Conservation (phyloP, 352 stramenopile genomes). For the Globisporangium carolinianum region DNA sequence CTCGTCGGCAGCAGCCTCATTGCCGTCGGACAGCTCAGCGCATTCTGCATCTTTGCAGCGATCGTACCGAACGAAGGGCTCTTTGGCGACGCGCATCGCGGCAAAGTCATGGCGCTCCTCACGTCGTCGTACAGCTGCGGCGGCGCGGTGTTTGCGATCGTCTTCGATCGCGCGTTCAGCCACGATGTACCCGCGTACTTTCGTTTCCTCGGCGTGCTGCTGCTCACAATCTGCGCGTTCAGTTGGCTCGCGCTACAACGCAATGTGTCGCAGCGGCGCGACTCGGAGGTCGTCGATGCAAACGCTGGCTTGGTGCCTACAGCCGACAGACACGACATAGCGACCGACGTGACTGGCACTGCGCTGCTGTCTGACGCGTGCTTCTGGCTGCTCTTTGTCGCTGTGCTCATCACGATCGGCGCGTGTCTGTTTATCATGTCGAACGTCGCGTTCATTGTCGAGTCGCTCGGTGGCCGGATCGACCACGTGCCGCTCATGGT, state of each 20-base stretch:
- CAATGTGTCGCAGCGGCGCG: constrained; percentile 21
- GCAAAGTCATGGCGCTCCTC: constrained; percentile 69
- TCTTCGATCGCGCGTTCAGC: constrained; percentile 58
- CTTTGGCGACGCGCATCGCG: constrained; percentile 59
- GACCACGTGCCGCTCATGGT: constrained; percentile 73
- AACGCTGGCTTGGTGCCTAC: constrained; percentile 19
- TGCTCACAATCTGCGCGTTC: constrained; percentile 39
- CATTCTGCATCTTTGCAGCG: constrained; percentile 69
- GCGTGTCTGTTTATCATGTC: constrained; percentile 73
- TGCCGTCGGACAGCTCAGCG: constrained; percentile 55
- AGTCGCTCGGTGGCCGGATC: constrained; percentile 50
- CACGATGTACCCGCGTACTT: constrained; percentile 68
- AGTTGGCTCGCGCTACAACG: constrained; percentile 43
- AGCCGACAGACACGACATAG: constrained; percentile 25
- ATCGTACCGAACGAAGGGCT: constrained; percentile 77
- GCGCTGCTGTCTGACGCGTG: constrained; percentile 41
- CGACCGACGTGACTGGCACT: constrained; percentile 52
- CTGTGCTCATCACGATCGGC: constrained; percentile 72
- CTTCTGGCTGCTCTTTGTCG: constrained; percentile 76
- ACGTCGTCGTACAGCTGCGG: constrained; percentile 75
- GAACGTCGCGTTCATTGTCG: constrained; percentile 82
- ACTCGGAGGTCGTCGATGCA: constrained; percentile 37
- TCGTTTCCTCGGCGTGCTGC: constrained; percentile 53
- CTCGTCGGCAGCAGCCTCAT: constrained; percentile 45
- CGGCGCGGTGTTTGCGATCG: constrained; percentile 65